A percentile compares a stretch with the other conserved stretches of the same genome.
phyloP scores from a whole-genome alignment of 805 yeast species.

The Pichia eremophila region DNA sequence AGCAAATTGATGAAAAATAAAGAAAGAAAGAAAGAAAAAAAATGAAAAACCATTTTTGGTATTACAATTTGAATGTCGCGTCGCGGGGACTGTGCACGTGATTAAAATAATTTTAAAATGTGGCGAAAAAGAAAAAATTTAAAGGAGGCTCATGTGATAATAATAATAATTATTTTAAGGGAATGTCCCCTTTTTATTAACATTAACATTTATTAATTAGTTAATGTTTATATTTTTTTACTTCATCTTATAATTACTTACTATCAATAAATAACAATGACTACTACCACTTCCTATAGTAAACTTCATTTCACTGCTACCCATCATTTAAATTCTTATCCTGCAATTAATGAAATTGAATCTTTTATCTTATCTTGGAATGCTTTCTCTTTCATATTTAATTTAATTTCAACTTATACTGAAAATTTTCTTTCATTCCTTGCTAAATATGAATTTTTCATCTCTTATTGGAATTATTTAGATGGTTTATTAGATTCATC shows the following conservation, averaged over 20 bases:
- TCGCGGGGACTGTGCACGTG: too few species aligned
- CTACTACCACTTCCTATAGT: neutral
- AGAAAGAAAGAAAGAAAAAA: too few species aligned
- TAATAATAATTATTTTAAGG: too few species aligned
- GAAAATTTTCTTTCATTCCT: slow-evolving; percentile 10
- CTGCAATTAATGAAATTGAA: neutral
- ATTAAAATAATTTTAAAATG: too few species aligned
- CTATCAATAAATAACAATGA: neutral
- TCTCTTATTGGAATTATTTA: slow-evolving; percentile 12
- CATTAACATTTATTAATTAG: too few species aligned
- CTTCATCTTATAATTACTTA: too few species aligned
- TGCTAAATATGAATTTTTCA: slow-evolving; percentile 14
- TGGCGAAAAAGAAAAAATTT: too few species aligned
- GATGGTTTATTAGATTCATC: slow-evolving; percentile 18
- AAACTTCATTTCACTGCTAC: neutral
- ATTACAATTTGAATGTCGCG: neutral
- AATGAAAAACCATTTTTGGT: too few species aligned
- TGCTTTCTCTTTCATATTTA: neutral
- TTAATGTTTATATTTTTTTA: too few species aligned
- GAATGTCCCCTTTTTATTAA: too few species aligned
- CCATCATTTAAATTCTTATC: neutral
- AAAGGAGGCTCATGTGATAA: too few species aligned
- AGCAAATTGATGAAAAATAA: too few species aligned
- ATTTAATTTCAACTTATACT: neutral
- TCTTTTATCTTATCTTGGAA: neutral